These are phyloP conservation scores for Aciculosporium take DNA, from an alignment of 2,329 filamentous ascomycete genomes.

Conservation along the genomic window DNA sequence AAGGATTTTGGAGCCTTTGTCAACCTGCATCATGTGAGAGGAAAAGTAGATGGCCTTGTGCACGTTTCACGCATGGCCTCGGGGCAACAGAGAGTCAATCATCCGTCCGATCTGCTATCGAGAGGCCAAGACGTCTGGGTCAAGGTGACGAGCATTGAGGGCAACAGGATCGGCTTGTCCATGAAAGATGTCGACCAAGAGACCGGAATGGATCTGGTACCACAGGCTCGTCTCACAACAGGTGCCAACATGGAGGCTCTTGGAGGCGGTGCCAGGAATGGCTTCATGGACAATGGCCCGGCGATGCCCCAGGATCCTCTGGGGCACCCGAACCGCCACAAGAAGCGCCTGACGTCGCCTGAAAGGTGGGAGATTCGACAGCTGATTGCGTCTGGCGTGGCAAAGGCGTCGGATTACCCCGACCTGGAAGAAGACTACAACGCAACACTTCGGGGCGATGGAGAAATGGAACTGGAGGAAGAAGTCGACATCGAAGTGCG, in stretches of 20 bases:
- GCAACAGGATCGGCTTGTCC: conserved; percentile 67
- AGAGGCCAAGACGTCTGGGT: conserved; percentile 77
- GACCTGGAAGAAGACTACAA: conserved; percentile 92
- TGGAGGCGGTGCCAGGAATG: conserved; percentile 47
- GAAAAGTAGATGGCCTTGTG: conserved; percentile 83
- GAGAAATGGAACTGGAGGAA: conserved; percentile 81
- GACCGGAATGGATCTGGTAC: conserved; percentile 69
- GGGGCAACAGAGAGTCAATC: conserved; percentile 71
- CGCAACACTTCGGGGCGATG: conserved; percentile 71
- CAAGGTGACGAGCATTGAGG: conserved; percentile 80
- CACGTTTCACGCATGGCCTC: conserved; percentile 83
- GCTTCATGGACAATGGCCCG: conserved; percentile 32
- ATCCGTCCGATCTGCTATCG: conserved; percentile 76
- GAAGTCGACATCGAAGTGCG: conserved; percentile 94
- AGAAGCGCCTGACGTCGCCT: conserved; percentile 90
- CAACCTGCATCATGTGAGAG: conserved; percentile 72
- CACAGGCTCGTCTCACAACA: conserved; percentile 64
- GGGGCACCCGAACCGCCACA: conserved; percentile 40
- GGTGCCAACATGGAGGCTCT: conserved; percentile 82
- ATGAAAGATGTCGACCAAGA: conserved; percentile 97
- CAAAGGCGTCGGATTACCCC: conserved; percentile 85
- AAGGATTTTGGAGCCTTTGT: conserved; percentile 97
- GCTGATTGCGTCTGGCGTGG: conserved; percentile 85
- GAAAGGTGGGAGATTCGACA: conserved; percentile 97
- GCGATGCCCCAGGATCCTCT: conserved; percentile 24